Percentiles rank a stretch among this genome's conserved stretches.
phyloP scores from a whole-genome alignment of 345 rosid species.

The Brassica napus region DNA sequence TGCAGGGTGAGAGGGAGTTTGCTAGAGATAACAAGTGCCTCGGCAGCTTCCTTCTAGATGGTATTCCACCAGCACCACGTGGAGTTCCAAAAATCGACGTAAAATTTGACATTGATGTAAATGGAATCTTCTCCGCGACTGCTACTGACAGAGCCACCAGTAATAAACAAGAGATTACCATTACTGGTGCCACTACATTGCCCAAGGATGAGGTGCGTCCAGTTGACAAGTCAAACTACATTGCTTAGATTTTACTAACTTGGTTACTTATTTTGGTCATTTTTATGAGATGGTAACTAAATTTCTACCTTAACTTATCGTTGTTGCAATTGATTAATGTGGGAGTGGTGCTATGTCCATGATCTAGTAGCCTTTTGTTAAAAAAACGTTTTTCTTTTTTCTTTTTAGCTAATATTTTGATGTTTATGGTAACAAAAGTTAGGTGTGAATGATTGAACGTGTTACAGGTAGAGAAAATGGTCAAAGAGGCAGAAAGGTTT shows the following conservation, averaged over 20 bases:
- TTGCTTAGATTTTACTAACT: not conserved
- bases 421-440: conserved; percentile 4
- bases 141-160: conserved; percentile 17
- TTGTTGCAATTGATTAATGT: not conserved
- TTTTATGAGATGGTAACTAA: not conserved
- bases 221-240: too few species aligned
- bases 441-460: conserved; percentile 8
- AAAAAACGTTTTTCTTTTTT: not conserved
- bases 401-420: not conserved
- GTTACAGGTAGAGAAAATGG: conserved; percentile 83
- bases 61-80: conserved; percentile 85
- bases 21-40: conserved; percentile 91
- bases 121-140: conserved; percentile 78
- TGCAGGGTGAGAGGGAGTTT: conserved; percentile 97
- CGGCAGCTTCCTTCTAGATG: conserved; percentile 71
- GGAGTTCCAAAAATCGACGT: conserved; percentile 96
- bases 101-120: conserved; percentile 90
- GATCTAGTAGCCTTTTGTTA: not conserved
- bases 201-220: too few species aligned
- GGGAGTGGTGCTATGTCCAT: not conserved
- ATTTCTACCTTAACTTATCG: not conserved
- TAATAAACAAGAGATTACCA: too few species aligned
- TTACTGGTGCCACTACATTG: too few species aligned
- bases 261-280: not conserved
- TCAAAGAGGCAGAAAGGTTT: conserved; percentile 79